phyloP scores from a whole-genome alignment of 2,329 filamentous ascomycete genomes.

The Scedosporium boydii region DNA sequence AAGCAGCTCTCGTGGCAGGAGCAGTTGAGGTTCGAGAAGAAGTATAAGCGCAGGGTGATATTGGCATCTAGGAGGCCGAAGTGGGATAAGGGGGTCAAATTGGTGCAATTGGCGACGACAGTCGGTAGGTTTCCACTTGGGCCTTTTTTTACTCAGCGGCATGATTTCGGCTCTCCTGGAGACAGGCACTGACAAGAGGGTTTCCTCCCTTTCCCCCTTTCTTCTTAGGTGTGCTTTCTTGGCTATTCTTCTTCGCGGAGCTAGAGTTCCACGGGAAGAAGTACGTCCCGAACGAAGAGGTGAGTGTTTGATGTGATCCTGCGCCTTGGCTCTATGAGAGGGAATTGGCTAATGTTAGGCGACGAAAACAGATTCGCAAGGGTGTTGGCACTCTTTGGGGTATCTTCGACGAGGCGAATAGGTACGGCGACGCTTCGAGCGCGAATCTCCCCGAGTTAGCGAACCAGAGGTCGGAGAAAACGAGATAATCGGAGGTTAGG shows the following conservation, averaged over 20 bases:
- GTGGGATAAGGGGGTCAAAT: conserved; percentile 56
- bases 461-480: neutral
- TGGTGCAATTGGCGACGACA: conserved; percentile 53
- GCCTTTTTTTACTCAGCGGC: neutral
- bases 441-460: conserved; percentile 9
- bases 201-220: neutral
- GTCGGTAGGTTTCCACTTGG: conserved; percentile 33
- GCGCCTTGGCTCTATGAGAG: neutral
- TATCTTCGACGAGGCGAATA: conserved; percentile 28
- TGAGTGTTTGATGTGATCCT: conserved; percentile 8
- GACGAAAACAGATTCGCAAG: conserved; percentile 21
- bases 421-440: conserved; percentile 28
- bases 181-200: neutral
- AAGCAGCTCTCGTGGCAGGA: conserved; percentile 58
- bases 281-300: conserved; percentile 33
- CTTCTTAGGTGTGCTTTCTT: conserved; percentile 24
- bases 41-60: conserved; percentile 61
- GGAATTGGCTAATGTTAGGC: neutral
- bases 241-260: conserved; percentile 31
- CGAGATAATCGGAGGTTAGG: neutral
- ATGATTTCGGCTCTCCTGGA: too few species aligned
- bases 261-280: conserved; percentile 33
- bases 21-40: conserved; percentile 69
- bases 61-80: conserved; percentile 51
- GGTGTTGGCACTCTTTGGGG: conserved; percentile 30